These are phyloP conservation scores for Penicillium mononematosum DNA, from an alignment of 495 filamentous ascomycete species.

Conservation along the genomic window DNA sequence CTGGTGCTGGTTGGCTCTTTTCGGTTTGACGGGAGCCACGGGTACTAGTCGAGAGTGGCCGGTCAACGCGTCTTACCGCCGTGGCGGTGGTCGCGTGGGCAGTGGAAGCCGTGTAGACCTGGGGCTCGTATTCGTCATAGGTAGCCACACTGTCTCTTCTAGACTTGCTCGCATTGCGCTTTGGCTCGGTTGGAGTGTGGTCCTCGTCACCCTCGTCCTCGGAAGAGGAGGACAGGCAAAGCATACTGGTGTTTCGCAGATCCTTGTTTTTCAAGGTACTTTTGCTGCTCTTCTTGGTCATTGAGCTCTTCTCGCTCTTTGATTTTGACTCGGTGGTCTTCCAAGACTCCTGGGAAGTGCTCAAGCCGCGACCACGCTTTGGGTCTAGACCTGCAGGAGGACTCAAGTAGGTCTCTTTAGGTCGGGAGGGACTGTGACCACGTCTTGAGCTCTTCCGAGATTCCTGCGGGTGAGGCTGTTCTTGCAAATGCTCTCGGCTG, in stretches of 20 bases:
- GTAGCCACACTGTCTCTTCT: slow-evolving; percentile 42
- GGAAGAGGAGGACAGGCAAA: slow-evolving; percentile 55
- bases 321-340: slow-evolving; percentile 18
- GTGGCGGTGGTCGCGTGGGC: slow-evolving; percentile 35
- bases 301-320: slow-evolving; percentile 20
- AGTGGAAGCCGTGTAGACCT: slow-evolving; percentile 45
- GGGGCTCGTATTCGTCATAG: slow-evolving; percentile 40
- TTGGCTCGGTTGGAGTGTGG: slow-evolving; percentile 17
- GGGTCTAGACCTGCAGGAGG: slow-evolving; percentile 15
- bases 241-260: slow-evolving; percentile 51
- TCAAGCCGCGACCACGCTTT: slow-evolving; percentile 9
- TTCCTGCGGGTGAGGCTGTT: slow-evolving; percentile 25
- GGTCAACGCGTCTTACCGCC: slow-evolving; percentile 30
- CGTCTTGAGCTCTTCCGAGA: slow-evolving; percentile 17
- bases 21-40: slow-evolving; percentile 27
- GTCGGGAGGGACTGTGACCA: slow-evolving; percentile 23
- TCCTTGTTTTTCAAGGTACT: slow-evolving; percentile 48
- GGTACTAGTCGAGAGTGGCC: slow-evolving; percentile 31
- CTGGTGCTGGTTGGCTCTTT: slow-evolving; percentile 18
- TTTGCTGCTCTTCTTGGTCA: slow-evolving; percentile 45
- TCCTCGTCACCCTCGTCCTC: slow-evolving; percentile 52
- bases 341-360: slow-evolving; percentile 19
- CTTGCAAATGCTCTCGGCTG: slow-evolving; percentile 30
- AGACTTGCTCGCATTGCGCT: slow-evolving; percentile 14
- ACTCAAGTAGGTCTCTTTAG: slow-evolving; percentile 27